Percentiles rank a stretch among this genome's conserved stretches.
Conservation (phyloP, 208 protist genomes). For the Hexamita inflata region DNA sequence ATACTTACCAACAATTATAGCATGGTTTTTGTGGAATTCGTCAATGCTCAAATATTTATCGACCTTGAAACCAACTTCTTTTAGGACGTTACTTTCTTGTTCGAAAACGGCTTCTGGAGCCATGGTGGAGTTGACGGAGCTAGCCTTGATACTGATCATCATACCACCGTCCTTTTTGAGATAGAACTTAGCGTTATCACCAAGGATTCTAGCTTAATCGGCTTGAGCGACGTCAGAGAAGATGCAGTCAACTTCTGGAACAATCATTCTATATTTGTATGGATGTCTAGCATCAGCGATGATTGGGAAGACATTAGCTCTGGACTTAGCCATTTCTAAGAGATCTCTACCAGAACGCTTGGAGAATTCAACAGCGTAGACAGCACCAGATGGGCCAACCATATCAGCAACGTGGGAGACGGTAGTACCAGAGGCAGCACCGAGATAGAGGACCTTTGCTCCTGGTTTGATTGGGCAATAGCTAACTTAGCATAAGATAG, state of each 20-base stretch:
- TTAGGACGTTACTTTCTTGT: conserved; percentile 80
- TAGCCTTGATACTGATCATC: conserved; percentile 94
- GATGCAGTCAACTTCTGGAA: conserved; percentile 95
- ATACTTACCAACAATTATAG: conserved; percentile 63
- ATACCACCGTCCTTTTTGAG: conserved; percentile 96
- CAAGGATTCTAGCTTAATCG: conserved; percentile 90
- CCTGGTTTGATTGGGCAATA: conserved; percentile 91
- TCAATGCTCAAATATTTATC: conserved; percentile 90
- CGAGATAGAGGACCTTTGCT: conserved; percentile 93
- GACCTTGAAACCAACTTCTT: conserved; percentile 85
- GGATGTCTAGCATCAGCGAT: conserved; percentile 98
- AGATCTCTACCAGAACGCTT: conserved; percentile 93
- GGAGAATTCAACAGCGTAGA: conserved; percentile 99
- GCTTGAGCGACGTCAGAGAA: conserved; percentile 99
- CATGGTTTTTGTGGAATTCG: conserved; percentile 97
- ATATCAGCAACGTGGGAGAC: conserved; percentile 98
- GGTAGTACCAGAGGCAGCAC: conserved; percentile 97
- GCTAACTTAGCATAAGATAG: conserved; percentile 88
- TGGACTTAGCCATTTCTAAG: conserved; percentile 94
- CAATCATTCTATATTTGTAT: conserved; percentile 87
- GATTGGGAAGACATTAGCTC: conserved; percentile 99
- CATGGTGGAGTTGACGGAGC: conserved; percentile 97
- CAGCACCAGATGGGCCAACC: conserved; percentile 89
- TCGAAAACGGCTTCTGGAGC: conserved; percentile 87
- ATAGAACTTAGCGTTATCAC: conserved; percentile 92